A percentile compares a stretch with the other conserved stretches of the same genome.
Conservation (phyloP, 116 monocot species). For the Dioscorea cayenensis region DNA sequence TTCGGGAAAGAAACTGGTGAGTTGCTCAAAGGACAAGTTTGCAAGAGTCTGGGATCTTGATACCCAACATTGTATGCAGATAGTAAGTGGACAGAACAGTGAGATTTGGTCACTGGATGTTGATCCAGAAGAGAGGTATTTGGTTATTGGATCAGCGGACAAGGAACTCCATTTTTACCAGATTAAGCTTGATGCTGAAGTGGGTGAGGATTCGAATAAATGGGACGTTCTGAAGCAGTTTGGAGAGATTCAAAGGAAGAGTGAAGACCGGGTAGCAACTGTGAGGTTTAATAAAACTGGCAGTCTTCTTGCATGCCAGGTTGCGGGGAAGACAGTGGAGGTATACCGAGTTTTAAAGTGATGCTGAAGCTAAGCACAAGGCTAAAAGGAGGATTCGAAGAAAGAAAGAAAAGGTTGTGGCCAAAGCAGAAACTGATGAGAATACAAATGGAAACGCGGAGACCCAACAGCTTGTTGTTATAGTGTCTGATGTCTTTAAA, state of each 20-base stretch:
- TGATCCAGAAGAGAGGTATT: conserved; percentile 61
- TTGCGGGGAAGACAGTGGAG: conserved; percentile 81
- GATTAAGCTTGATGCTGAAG: conserved; percentile 26
- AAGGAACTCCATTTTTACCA: conserved; percentile 63
- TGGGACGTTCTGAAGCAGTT: conserved; percentile 85
- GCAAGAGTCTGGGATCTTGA: conserved; percentile 90
- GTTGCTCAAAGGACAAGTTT: conserved; percentile 92
- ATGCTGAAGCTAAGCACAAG: conserved; percentile 50
- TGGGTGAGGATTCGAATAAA: conserved; percentile 24
- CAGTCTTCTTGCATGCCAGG: conserved; percentile 76
- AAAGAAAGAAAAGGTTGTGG: conserved; percentile 69
- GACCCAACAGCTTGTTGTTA: conserved; percentile 17
- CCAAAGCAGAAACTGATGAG: conserved; percentile 29
- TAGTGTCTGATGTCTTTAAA: conserved; percentile 78
- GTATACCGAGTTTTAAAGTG: conserved; percentile 67
- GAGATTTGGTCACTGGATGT: conserved; percentile 91
- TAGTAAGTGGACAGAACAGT: conserved; percentile 71
- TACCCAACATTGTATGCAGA: conserved; percentile 79
- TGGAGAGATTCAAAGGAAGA: conserved; percentile 70
- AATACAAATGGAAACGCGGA: conserved; percentile 28
- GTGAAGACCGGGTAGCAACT: conserved; percentile 52
- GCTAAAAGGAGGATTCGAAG: conserved; percentile 68
- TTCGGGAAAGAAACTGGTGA: conserved; percentile 77
- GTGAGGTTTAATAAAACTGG: conserved; percentile 65
- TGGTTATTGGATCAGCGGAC: conserved; percentile 81